Evolutionary conservation across 2,329 filamentous ascomycete species (phyloP), one percentile per base, ranked within the genome.

Genomic region (Macrophomina pseudophaseolina): DNA sequence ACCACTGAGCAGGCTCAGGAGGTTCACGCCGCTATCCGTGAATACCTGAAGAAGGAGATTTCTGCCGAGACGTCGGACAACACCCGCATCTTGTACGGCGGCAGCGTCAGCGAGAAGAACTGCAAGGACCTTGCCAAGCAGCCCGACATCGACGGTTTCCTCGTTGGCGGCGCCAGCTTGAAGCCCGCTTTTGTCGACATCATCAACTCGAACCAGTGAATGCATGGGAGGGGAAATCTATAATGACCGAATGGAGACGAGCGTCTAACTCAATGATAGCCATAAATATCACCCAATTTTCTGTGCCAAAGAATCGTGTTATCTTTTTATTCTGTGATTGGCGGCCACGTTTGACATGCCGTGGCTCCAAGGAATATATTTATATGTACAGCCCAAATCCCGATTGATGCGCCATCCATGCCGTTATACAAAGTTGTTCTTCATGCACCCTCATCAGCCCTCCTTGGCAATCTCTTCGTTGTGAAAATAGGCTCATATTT

Each of bases 101-200:
- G 95, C 78, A 95, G 91, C 75, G 95, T 99, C 75, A 96, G 87
- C 79, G 95, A 97, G 87, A 97, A 97, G 91, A 99, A 99, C 89
- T 96, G 92, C 87, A 88, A 86, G 77, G 94, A 98, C 71, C 87
- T 99, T 75, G 89, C 91, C 79, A 94, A 93, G 86, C 89, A 98
- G 88, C 80, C 88, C 71, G 95, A 99, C 81, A 97, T 99, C 80
- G 95, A 99, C 81, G 95, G 95, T 68, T 98, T 98, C 90, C 87
- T 98, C 73, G 94, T 98, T 72, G 94, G 94, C 71, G 94, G 94
- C 81, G 94, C 94, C 78, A 95, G 91, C 80, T 88, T 98, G 84
- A 98, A 98, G 90, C 94, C 94, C 78, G 94, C 92, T 72, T 97
- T 91, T 76, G 86, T 90, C 73, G 88, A 91, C 72, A 91, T 91